Conservation (phyloP, 257 asterid genomes). For the Henckelia pumila region DNA sequence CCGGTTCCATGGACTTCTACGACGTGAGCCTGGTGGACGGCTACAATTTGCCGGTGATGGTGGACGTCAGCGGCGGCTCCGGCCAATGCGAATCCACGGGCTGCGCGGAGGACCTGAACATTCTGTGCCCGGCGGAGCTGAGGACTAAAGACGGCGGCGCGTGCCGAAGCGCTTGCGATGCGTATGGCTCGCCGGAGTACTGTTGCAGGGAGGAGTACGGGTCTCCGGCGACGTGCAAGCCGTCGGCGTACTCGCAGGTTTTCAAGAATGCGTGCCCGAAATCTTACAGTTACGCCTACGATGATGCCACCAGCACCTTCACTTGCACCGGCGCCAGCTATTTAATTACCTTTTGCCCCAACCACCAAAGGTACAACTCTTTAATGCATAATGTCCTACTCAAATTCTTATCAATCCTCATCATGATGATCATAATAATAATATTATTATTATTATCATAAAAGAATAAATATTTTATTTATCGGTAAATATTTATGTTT, state of each 20-base stretch:
- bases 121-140: constrained; percentile 39
- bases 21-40: constrained; percentile 53
- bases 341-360: neutral
- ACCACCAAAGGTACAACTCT: neutral
- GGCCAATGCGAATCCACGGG: constrained; percentile 45
- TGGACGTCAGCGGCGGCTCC: constrained; percentile 38
- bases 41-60: constrained; percentile 48
- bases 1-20: constrained; percentile 44
- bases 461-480: too few relatives aligned
- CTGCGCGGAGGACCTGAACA: constrained; percentile 39
- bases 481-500: too few relatives aligned
- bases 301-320: neutral
- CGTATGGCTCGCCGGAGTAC: constrained; percentile 31
- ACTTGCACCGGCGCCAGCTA: neutral
- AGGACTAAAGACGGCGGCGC: constrained; percentile 36
- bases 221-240: constrained; percentile 39
- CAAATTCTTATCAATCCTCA: neutral
- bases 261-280: constrained; percentile 26
- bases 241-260: constrained; percentile 41
- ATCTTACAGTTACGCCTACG: neutral
- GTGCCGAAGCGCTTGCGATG: constrained; percentile 48
- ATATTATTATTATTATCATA: too few relatives aligned
- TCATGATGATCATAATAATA: neutral
- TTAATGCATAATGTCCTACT: neutral
- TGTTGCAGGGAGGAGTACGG: constrained; percentile 38